phyloP scores from a whole-genome alignment of 2,329 filamentous ascomycete genomes.

The Fusarium xyrophilum region DNA sequence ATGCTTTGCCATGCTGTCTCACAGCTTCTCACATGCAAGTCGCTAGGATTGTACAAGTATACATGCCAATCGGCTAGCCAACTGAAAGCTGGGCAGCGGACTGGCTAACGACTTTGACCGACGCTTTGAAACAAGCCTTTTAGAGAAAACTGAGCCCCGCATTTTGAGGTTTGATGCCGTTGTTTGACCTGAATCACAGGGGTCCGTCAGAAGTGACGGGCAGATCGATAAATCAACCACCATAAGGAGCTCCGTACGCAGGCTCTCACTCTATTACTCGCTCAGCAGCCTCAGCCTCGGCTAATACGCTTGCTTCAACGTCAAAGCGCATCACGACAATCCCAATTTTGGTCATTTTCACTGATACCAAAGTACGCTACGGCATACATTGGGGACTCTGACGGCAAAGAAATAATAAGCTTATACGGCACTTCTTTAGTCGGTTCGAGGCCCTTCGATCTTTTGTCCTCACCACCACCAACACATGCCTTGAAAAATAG shows the following conservation, averaged over 20 bases:
- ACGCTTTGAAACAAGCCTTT: slow-evolving; percentile 15
- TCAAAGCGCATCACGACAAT: slow-evolving; percentile 15
- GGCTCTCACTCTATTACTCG: neutral
- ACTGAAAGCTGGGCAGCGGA: neutral
- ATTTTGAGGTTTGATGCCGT: neutral
- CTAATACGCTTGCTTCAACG: neutral
- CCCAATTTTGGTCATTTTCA: neutral
- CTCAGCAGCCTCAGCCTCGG: no score
- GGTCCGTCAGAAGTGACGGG: neutral
- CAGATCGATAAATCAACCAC: neutral
- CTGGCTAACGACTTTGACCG: slow-evolving; percentile 14
- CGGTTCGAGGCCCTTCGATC: neutral
- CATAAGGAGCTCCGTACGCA: neutral
- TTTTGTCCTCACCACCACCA: neutral
- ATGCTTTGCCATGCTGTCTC: neutral
- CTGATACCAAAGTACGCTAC: neutral
- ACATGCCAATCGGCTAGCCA: slow-evolving; percentile 5
- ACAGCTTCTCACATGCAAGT: slow-evolving; percentile 22
- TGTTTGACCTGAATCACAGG: slow-evolving; percentile 6
- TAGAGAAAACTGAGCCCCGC: slow-evolving; percentile 1
- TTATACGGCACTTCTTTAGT: neutral
- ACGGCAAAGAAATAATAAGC: neutral
- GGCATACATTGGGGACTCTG: neutral
- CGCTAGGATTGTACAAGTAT: slow-evolving; percentile 15
- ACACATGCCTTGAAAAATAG: neutral